These are phyloP conservation scores for Fusarium chuoi DNA, from an alignment of 2,329 filamentous ascomycete species.

Conservation along the genomic window DNA sequence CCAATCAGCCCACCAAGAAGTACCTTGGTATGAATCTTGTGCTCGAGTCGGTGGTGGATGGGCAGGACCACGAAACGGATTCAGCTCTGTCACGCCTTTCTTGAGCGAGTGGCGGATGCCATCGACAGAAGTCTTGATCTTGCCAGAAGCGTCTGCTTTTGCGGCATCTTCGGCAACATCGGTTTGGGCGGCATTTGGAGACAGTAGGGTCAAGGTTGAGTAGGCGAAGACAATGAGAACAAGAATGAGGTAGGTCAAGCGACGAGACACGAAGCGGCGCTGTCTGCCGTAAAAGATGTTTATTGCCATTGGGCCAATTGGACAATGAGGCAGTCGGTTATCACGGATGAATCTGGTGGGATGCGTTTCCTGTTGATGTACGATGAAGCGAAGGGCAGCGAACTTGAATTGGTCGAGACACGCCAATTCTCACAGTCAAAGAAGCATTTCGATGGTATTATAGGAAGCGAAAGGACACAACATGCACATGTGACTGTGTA, in stretches of 20 bases:
- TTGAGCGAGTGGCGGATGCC: conserved; percentile 54
- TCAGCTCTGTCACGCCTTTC: conserved; percentile 59
- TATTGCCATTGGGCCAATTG: conserved; percentile 42
- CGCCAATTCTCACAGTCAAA: conserved; percentile 1
- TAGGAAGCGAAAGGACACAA: neutral
- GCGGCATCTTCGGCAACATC: neutral
- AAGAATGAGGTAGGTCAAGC: conserved; percentile 62
- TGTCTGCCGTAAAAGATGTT: conserved; percentile 57
- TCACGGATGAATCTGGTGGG: neutral
- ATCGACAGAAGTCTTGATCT: conserved; percentile 62
- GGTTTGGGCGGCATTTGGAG: conserved; percentile 31
- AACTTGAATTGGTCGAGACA: conserved; percentile 1
- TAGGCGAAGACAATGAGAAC: conserved; percentile 64
- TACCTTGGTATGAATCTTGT: conserved; percentile 81
- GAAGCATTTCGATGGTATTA: conserved; percentile 18
- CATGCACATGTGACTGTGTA: neutral
- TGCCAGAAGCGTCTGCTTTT: conserved; percentile 47
- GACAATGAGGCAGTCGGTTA: neutral
- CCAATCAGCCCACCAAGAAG: conserved; percentile 89
- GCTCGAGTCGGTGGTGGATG: conserved; percentile 79
- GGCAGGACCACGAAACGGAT: conserved; percentile 74
- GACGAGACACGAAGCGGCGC: conserved; percentile 62
- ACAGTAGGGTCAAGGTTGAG: conserved; percentile 64
- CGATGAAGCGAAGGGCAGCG: conserved; percentile 3
- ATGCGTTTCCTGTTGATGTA: neutral